These are phyloP conservation scores for Termitomyces sp. DNA, from an alignment of 1,284 basidiomycete species.

Conservation along the genomic window DNA sequence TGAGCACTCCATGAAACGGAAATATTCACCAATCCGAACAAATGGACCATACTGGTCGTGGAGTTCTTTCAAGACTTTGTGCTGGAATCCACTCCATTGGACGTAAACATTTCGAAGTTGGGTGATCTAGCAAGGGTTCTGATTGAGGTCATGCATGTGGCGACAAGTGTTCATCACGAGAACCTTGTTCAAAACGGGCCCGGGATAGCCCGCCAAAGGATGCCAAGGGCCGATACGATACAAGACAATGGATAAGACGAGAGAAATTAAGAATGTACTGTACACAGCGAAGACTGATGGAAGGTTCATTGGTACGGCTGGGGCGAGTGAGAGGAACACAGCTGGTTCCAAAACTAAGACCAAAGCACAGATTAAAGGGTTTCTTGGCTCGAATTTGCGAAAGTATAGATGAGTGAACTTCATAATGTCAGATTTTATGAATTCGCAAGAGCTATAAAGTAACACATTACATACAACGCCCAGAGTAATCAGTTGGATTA, in stretches of 20 bases:
- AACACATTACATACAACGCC: not conserved
- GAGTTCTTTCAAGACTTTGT: constrained; percentile 14
- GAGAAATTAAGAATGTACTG: constrained; percentile 11
- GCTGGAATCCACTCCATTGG: constrained; percentile 13
- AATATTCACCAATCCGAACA: constrained; percentile 15
- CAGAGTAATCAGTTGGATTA: constrained; percentile 3
- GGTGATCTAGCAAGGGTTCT: constrained; percentile 11
- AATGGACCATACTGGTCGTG: constrained; percentile 21
- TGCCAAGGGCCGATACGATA: constrained; percentile 23
- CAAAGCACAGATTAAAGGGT: constrained; percentile 7
- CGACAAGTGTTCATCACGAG: not conserved
- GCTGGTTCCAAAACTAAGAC: constrained; percentile 14
- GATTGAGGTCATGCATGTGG: not conserved
- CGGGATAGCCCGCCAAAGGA: constrained; percentile 20
- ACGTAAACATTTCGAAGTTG: constrained; percentile 19
- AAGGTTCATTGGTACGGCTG: not conserved
- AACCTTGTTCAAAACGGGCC: constrained; percentile 6
- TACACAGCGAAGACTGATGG: constrained; percentile 8
- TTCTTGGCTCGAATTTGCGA: constrained; percentile 19
- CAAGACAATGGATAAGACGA: constrained; percentile 16
- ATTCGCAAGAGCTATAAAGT: not conserved
- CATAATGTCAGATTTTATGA: not conserved
- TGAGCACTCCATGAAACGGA: not conserved
- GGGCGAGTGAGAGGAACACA: constrained; percentile 6
- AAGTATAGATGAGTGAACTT: constrained; percentile 21